Evolutionary conservation across 2,329 filamentous ascomycete genomes (phyloP).

Genomic region (Trichophyton equinum): DNA sequence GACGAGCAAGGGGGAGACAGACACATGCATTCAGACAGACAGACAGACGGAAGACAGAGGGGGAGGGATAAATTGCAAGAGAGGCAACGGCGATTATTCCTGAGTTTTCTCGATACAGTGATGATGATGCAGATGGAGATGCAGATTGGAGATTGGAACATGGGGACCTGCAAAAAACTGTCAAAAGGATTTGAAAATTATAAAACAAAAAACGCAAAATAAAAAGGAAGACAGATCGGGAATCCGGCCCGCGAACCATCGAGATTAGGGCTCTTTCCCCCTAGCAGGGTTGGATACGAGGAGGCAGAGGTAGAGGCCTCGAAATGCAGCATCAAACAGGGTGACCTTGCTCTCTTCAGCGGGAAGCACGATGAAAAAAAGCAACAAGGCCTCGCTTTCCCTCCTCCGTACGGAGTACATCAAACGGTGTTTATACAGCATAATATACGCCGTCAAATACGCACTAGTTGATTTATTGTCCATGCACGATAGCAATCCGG

Average conservation of each 20-base stretch:
- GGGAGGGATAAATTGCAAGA: neutral
- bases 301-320: neutral
- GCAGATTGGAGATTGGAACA: neutral
- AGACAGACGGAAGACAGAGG: no score
- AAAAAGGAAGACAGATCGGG: conserved; percentile 1
- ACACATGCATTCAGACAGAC: no score
- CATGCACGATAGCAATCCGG: conserved; percentile 1
- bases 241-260: conserved; percentile 4
- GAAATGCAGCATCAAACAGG: neutral
- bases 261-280: neutral
- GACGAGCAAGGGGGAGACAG: neutral
- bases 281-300: conserved; percentile 2
- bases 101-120: neutral
- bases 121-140: neutral
- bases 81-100: neutral
- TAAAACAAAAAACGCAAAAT: neutral
- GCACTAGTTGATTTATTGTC: neutral
- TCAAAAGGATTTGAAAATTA: neutral
- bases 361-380: neutral
- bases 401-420: neutral
- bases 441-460: neutral
- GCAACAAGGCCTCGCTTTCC: neutral
- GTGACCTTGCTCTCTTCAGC: conserved; percentile 2
- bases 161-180: neutral
- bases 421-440: neutral